Evolutionary conservation across 768 basidiomycete genomes (phyloP), one percentile per base, ranked within the genome.

Genomic region (Phanerochaete carnosa): DNA sequence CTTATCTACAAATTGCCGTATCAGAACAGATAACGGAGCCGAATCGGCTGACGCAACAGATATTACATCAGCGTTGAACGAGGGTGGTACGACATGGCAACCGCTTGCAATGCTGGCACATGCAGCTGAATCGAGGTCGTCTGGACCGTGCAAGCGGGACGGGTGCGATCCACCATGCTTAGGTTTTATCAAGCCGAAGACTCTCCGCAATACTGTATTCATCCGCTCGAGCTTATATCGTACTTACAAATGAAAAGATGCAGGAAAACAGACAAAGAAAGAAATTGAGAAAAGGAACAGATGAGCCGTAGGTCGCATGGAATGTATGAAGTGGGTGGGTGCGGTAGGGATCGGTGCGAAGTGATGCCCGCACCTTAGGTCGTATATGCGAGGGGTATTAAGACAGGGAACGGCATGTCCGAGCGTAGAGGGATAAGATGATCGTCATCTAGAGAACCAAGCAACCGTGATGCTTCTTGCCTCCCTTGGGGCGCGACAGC

Each of bases 401-500:
- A 35, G 58, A 57, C 47, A 46, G 26, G 32, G 39, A 43, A 43
- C 39, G 39, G 39, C 46, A 32, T 33, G 51, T 52, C 51, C 51
- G 30, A 32, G 53, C 28, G 47, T 49, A 19, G 5, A 19, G 47
- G 19, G 11, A 5, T 19, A 49, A 26, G 13, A 19, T 5, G n/a
- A 19, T 8, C 28, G 47, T 49, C 52, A 65, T 70, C 77, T 75
- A 81, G 69, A 81, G 73, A 68, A 81, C 75, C 61, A 80, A 68
- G 63, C 80, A 81, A 62, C 55, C 32, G 66, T 68, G 62, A 58
- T 63, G 59, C 76, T 78, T 82, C 72, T 78, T 78, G 70, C 71
- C 55, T 63, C 68, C 62, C 72, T 75, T 80, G 70, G 74, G 69
- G 73, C 83, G 80, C 75, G 74, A 80, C 62, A 94, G 82, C 37